Evolutionary conservation across 1,284 basidiomycete species (phyloP), one percentile per base, ranked within the genome.

Genomic region (Hypsizygus ulmarius): DNA sequence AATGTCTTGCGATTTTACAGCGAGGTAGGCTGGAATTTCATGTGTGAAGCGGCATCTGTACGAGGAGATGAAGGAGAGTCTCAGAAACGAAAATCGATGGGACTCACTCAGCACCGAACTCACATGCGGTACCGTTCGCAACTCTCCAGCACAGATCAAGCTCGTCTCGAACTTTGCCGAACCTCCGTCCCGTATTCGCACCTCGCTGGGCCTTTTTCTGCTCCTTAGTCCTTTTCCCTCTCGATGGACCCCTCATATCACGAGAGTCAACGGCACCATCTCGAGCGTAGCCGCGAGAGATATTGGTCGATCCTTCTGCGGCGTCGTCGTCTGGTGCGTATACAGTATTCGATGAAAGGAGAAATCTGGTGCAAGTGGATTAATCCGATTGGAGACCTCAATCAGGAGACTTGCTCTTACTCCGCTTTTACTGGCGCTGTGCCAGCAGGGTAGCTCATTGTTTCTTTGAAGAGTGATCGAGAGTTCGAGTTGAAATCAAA

Each of bases 41-140:
- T 98, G 96, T 2, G 81, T 85, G 61, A 82, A 89, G 29, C 84
- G 81, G 62, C 95, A 97, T 48, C 87, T 90, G 53, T 35, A 42
- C 25, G 12, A 43, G 5, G 29, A 9, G 21, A 14, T 21, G 15
- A 33, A 7, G 25, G 16, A 35, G 7, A 27, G 21, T 5, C 21
- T 32, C 35, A 49, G 37, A 25, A 45, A 18, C 21, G 29, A 18
- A 3, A 35, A 25, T 40, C 25, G 21, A 43, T 10, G 29, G 49
- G 46, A 74, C 81, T 56, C 58, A 87, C 84, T 78, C 73, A 47
- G 72, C 62, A 12, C 82, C 84, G 56, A 79, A 77, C 51, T 86
- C 81, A 60, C 90, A 92, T 5, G 71, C 57, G 29, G 72, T 66
- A 3, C 83, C 86, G 47, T 73, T 78, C 2, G 87, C 87, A 33